Conservation (phyloP, 73 alveolate species). For the Tetrahymena elliotti region DNA sequence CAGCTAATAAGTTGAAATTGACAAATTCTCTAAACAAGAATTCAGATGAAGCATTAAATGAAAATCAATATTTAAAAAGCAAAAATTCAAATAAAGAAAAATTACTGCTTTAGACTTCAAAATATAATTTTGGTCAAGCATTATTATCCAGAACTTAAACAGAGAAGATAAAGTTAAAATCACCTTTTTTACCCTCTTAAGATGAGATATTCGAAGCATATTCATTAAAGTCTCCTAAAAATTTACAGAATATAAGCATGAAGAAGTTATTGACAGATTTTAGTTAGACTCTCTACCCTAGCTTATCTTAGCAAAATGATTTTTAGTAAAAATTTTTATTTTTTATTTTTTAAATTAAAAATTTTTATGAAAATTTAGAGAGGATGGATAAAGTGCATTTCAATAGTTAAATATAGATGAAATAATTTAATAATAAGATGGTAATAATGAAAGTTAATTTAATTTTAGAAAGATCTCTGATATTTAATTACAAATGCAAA, state of each 20-base stretch:
- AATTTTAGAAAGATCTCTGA: not conserved
- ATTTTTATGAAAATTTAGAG: not conserved
- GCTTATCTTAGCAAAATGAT: not conserved
- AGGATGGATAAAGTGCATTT: not conserved
- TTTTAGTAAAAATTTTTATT: not conserved
- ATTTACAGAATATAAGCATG: not conserved
- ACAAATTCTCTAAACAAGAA: too few relatives aligned
- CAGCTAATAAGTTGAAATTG: too few relatives aligned
- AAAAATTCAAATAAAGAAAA: not conserved
- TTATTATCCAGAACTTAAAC: not conserved
- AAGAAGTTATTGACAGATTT: not conserved
- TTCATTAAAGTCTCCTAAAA: not conserved
- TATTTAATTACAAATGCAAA: too few relatives aligned
- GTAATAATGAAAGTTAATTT: not conserved
- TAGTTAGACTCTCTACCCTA: not conserved
- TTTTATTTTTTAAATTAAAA: too few relatives aligned
- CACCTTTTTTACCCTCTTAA: not conserved
- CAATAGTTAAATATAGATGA: too few relatives aligned
- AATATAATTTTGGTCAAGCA: not conserved
- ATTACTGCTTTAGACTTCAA: not conserved
- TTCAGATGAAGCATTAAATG: not conserved
- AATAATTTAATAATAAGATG: not conserved
- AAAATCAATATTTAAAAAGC: not conserved
- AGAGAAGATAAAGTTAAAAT: not conserved
- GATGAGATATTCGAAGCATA: not conserved